These are phyloP conservation scores for Vitis hybrid DNA, from an alignment of 177 flowering plant genomes.

Conservation along the genomic window DNA sequence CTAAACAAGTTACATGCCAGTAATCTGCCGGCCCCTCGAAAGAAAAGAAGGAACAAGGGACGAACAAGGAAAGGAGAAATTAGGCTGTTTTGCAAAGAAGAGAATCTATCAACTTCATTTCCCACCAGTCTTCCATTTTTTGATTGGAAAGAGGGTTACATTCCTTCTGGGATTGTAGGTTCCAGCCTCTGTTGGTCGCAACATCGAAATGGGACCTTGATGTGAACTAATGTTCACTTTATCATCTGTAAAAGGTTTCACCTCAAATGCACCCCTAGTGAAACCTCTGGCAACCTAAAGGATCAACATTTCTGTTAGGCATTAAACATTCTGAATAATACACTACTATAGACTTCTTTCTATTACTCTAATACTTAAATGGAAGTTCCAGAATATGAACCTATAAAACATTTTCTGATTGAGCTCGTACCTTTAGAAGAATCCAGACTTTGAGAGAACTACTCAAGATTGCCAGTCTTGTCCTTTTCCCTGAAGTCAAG, in stretches of 20 bases:
- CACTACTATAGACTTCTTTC: neutral
- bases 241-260: slow-evolving; percentile 58
- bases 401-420: neutral
- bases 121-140: slow-evolving; percentile 47
- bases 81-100: neutral
- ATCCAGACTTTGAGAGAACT: slow-evolving; percentile 98
- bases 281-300: slow-evolving; percentile 82
- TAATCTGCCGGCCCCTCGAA: neutral
- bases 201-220: slow-evolving; percentile 50
- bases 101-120: slow-evolving; percentile 22
- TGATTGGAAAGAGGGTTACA: neutral
- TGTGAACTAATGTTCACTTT: slow-evolving; percentile 36
- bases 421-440: slow-evolving; percentile 65
- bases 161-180: slow-evolving; percentile 18
- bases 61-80: neutral
- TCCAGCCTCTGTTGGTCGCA: slow-evolving; percentile 44
- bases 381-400: too few species aligned
- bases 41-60: neutral
- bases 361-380: too few species aligned
- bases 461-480: slow-evolving; percentile 73
- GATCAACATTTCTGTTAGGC: neutral
- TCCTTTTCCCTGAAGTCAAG: slow-evolving; percentile 80
- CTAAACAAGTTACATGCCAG: neutral
- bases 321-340: neutral
- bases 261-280: slow-evolving; percentile 74